Percentiles rank a stretch among this genome's conserved stretches.
phyloP scores from a whole-genome alignment of 495 filamentous ascomycete genomes.

The Penicilliopsis zonata region DNA sequence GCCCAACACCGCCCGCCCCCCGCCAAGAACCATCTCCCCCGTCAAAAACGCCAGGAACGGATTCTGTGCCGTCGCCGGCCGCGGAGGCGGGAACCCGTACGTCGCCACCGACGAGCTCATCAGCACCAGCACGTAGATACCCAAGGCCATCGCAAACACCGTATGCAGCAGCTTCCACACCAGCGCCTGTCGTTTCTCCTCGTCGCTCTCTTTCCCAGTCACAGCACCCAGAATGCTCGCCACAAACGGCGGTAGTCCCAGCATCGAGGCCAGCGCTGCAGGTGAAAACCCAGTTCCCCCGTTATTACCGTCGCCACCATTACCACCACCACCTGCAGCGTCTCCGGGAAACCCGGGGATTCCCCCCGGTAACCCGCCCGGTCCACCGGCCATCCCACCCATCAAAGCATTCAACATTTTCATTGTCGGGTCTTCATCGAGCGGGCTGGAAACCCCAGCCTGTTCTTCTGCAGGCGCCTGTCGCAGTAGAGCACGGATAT shows the following conservation, averaged over 20 bases:
- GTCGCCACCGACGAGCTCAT: conserved; percentile 23
- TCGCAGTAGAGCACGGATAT: conserved; percentile 31
- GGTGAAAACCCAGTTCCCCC: conserved; percentile 18
- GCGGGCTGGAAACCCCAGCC: conserved; percentile 6
- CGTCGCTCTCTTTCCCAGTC: conserved; percentile 18
- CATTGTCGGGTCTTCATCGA: conserved; percentile 46
- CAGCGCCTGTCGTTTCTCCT: conserved; percentile 34
- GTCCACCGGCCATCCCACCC: conserved; percentile 26
- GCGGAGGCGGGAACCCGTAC: conserved; percentile 40
- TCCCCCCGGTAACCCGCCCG: conserved; percentile 14
- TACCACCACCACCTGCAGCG: neutral
- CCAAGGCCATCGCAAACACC: conserved; percentile 57
- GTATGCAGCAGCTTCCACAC: conserved; percentile 71
- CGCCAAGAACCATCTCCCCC: conserved; percentile 61
- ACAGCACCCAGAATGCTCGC: conserved; percentile 24
- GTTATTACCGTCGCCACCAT: conserved; percentile 10
- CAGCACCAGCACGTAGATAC: conserved; percentile 48
- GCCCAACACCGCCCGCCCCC: conserved; percentile 46
- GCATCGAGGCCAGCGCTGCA: conserved; percentile 20
- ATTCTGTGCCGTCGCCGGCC: conserved; percentile 50
- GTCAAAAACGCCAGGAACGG: conserved; percentile 74
- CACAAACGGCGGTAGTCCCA: conserved; percentile 33
- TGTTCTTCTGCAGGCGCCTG: conserved; percentile 20
- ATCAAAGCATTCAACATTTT: conserved; percentile 50
- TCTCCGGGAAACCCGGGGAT: neutral